Evolutionary conservation across 768 basidiomycete genomes (phyloP), one percentile per base, ranked within the genome.

Genomic region (Imleria badia): DNA sequence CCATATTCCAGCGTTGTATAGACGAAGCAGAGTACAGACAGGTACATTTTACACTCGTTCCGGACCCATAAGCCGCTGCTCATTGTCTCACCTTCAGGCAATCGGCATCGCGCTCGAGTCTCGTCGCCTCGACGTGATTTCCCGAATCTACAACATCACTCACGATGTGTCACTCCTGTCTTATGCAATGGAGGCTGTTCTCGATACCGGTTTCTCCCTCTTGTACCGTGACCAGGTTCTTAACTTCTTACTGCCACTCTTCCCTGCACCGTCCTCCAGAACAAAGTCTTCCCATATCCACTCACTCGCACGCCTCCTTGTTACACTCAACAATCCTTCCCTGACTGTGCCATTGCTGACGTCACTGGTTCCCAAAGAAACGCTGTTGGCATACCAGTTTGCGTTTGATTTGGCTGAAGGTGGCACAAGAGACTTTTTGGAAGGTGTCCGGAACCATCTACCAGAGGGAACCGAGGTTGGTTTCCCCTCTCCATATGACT

Each of bases 321-420:
- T 98, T 39, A 91, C 94, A 19, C 79, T 97, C 49, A 88, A 90
- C 67, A 87, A 86, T 53, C 81, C 89, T n/a, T 79, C 86, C 4
- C 76, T 94, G 48, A 90, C 92, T 1, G 79, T 91, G 8, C 79
- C 85, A 14, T 79, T 95, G 48, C 72, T 97, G 54, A 79, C 76
- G 2, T 86, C 86, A 3, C 78, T 97, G 10, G 79, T 94, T 14
- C 79, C 81, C 6, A 79, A 80, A 56, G 83, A 94, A 61, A 81
- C 81, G 38, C 75, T 94, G 12, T 75, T 96, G 23, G 94, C 94
- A 1, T 96, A 94, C 70, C 97, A 99, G 69, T 85, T 98, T 67
- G 94, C 91, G 0, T 98, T 98, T 67, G 97, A 98, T 72, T 75
- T 98, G 45, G 90, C 89, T 14, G 96, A 98, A 73, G 92, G 94